These are phyloP conservation scores for Puccinia coronata DNA, from an alignment of 1,284 basidiomycete species.

Conservation along the genomic window DNA sequence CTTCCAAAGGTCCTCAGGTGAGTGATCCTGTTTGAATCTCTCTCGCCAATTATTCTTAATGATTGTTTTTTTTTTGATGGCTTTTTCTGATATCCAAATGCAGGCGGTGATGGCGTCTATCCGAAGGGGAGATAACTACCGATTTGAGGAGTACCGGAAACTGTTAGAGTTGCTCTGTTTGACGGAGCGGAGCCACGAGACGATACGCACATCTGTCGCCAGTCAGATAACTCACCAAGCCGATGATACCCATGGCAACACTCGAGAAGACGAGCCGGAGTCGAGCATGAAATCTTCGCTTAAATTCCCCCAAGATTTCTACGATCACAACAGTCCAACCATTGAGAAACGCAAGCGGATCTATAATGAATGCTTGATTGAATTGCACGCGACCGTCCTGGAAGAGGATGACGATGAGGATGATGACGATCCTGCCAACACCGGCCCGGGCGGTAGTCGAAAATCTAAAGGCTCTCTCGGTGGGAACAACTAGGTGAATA, in stretches of 20 bases:
- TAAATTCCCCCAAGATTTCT: not conserved
- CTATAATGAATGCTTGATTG: conserved; percentile 46
- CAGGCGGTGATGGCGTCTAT: conserved; percentile 48
- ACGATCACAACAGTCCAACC: not conserved
- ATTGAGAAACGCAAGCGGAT: conserved; percentile 46
- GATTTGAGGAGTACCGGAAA: conserved; percentile 41
- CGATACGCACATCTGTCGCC: not conserved
- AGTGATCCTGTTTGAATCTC: not conserved
- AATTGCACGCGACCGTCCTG: conserved; percentile 42
- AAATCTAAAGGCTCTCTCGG: not conserved
- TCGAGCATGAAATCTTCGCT: not conserved
- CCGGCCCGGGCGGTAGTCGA: not conserved
- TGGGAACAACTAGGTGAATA: not conserved
- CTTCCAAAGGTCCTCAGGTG: conserved; percentile 44
- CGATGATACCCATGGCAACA: not conserved
- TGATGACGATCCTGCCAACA: not conserved
- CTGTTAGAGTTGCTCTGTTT: conserved; percentile 38
- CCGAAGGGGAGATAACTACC: conserved; percentile 33
- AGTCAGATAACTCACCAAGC: not conserved
- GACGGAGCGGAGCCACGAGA: conserved; percentile 13
- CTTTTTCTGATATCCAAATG: not conserved
- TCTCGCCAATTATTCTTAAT: not conserved
- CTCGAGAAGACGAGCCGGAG: not conserved
- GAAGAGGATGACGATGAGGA: conserved; percentile 48
- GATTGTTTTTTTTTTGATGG: not conserved